Evolutionary conservation across 306 rosid species (phyloP).

Genomic region (Prunus salicina): DNA sequence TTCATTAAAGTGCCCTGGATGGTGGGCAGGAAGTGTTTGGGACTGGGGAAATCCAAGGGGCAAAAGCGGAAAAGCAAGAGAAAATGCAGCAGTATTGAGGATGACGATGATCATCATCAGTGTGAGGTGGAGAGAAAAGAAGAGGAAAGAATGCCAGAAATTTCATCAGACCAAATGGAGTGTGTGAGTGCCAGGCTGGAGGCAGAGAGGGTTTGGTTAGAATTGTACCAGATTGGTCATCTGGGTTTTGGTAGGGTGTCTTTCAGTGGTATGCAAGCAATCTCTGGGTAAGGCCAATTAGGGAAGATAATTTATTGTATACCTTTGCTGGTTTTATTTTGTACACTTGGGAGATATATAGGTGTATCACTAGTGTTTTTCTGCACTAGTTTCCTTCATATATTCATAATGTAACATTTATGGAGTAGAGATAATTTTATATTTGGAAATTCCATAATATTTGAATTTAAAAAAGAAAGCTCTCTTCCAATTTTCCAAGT

Average conservation of each 20-base stretch:
- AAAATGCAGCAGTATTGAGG: background rate
- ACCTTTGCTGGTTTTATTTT: background rate
- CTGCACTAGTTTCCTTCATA: background rate
- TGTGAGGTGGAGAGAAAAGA: background rate
- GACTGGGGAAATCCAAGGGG: slow-evolving; percentile 23
- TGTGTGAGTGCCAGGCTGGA: slow-evolving; percentile 47
- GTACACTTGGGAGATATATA: background rate
- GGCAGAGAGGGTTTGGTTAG: slow-evolving; percentile 73
- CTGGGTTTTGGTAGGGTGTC: slow-evolving; percentile 88
- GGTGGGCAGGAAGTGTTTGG: slow-evolving; percentile 52
- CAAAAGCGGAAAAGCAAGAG: slow-evolving; percentile 2
- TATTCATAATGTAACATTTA: background rate
- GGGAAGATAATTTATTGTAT: slow-evolving; percentile 3
- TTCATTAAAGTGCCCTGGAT: slow-evolving; percentile 63
- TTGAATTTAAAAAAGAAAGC: too few relatives aligned
- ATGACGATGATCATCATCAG: background rate
- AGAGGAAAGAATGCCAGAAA: slow-evolving; percentile 14
- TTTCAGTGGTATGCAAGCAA: slow-evolving; percentile 34
- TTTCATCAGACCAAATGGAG: slow-evolving; percentile 22
- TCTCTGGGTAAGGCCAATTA: slow-evolving; percentile 27
- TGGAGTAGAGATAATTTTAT: background rate
- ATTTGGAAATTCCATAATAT: too few relatives aligned
- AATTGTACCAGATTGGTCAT: slow-evolving; percentile 69
- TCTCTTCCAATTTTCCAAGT: background rate
- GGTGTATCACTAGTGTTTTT: too few relatives aligned